Base-by-base conservation (phyloP, 495 filamentous ascomycete genomes). In the Entonaema liquescens region DNA sequence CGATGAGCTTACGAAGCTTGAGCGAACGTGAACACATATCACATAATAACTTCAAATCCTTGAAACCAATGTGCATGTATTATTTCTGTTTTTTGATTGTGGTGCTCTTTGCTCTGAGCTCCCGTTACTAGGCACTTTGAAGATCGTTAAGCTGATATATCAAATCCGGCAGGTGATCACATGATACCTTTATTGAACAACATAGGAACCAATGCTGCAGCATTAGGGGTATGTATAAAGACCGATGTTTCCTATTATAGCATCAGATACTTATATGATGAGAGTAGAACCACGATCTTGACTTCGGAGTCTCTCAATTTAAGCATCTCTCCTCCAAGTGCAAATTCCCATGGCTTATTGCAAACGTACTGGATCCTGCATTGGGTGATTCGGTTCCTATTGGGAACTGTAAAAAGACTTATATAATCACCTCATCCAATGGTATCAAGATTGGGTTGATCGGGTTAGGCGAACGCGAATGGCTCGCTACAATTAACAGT, bases 181-280 rank as follows among this genome's bases (percentile, higher is more conserved):
- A 97, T 97, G 94, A 87, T 97, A 8, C 90, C 93, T 5, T 82
- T 95, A n/a, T 76, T 97, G 28, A 97, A 97, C 76, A 82, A 82
- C n/a, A 86, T 91, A 55, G 85, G 88, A 8, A 93, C 91, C 7
- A 85, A 90, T 75, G 90, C 90, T 21, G 92, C 93, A 91, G 92
- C 80, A 85, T 93, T 59, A 49, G 94, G 94, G 57, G 91, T 93
- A 82, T 72, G 90, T 84, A 69, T 59, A 2, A 40, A 47, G 21
- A 33, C 6, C 9, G 17, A n/a, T 23, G 40, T 40, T 35, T 17
- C 5, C 17, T 40, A 26, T 35, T 11, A 25, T 33, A 36, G 28
- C 15, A 29, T 23, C 26, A 28, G 57, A 65, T 89, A 21, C 53
- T 73, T 25, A 76, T 23, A 8, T 0, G 8, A 25, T 7, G 7